These are phyloP conservation scores for Rhizopus microsporus DNA, from an alignment of 371 early-diverging fungal species.

Conservation along the genomic window DNA sequence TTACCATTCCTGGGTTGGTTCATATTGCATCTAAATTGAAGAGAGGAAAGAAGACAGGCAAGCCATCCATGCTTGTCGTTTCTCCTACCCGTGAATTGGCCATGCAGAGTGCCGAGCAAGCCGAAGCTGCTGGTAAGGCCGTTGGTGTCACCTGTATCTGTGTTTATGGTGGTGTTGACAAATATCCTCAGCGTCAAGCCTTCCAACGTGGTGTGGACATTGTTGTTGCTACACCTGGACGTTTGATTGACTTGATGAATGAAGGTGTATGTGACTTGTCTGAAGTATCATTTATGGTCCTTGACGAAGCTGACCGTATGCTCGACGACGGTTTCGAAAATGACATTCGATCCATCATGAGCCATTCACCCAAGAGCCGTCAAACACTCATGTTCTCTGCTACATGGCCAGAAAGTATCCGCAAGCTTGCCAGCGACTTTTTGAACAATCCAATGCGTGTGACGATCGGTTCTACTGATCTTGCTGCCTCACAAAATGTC, in stretches of 20 bases:
- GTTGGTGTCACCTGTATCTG: constrained; percentile 79
- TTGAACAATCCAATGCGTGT: constrained; percentile 86
- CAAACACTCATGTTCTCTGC: constrained; percentile 92
- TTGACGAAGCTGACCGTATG: constrained; percentile 98
- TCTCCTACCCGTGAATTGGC: constrained; percentile 97
- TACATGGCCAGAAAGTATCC: constrained; percentile 78
- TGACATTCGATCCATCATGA: constrained; percentile 83
- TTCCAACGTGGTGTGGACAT: constrained; percentile 75
- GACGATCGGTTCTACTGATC: constrained; percentile 91
- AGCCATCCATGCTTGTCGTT: constrained; percentile 78
- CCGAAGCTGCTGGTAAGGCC: constrained; percentile 65
- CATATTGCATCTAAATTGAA: constrained; percentile 60
- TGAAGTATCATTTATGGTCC: constrained; percentile 78
- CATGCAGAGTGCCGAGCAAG: constrained; percentile 84
- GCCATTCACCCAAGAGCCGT: constrained; percentile 55
- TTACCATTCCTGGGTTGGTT: constrained; percentile 91
- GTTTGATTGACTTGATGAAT: constrained; percentile 89
- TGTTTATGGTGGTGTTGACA: constrained; percentile 77
- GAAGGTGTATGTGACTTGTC: constrained; percentile 72
- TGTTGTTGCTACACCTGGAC: constrained; percentile 94
- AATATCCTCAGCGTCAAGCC: constrained; percentile 59
- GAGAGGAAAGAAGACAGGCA: constrained; percentile 34
- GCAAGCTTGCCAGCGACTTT: constrained; percentile 84
- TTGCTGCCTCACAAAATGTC: constrained; percentile 90
- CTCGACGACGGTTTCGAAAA: constrained; percentile 92